A percentile compares a stretch with the other conserved stretches of the same genome.
These are phyloP conservation scores for Trichosporon sp. DNA, from an alignment of 1,284 basidiomycete genomes.

Conservation along the genomic window DNA sequence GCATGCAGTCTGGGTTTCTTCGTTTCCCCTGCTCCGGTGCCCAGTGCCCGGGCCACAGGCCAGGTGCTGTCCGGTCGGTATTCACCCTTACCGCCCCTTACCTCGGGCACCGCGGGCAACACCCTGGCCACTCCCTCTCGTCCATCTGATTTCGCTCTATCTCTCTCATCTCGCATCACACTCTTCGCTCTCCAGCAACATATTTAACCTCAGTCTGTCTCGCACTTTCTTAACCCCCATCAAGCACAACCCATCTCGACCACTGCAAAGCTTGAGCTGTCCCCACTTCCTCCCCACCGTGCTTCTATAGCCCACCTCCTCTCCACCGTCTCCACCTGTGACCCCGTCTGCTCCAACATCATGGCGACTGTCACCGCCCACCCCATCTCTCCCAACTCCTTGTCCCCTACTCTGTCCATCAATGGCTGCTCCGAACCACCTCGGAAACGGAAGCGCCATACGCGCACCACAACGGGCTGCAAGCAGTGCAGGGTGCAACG, in stretches of 20 bases:
- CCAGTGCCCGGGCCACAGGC: background rate
- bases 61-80: background rate
- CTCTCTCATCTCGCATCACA: background rate
- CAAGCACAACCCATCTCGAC: background rate
- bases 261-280: background rate
- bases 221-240: background rate
- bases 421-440: background rate
- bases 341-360: background rate
- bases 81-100: background rate
- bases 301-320: background rate
- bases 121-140: background rate
- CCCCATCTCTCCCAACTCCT: background rate
- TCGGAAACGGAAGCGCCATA: slow-evolving; percentile 13
- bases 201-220: background rate
- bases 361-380: background rate
- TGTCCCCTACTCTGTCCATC: background rate
- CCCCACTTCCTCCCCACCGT: background rate
- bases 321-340: background rate
- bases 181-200: background rate
- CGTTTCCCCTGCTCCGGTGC: background rate
- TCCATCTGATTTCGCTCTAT: background rate
- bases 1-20: background rate
- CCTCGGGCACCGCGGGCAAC: background rate
- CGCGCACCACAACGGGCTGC: slow-evolving; percentile 21
- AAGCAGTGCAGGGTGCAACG: slow-evolving; percentile 17